Base-by-base conservation (phyloP, 306 rosid species). In the Pyrus communis region DNA sequence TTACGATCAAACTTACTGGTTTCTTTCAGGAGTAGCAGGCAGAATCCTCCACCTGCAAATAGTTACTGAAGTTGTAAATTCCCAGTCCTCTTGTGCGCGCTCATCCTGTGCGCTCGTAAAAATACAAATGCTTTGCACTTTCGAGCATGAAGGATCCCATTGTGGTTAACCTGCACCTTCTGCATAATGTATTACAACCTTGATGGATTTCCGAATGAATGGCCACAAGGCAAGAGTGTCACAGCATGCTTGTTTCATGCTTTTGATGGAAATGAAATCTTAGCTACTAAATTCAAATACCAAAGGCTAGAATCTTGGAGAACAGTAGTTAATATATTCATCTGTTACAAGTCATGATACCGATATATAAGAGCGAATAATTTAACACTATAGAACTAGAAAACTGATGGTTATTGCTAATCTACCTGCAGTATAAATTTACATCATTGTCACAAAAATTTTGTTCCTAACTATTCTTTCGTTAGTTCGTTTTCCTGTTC, bases 391-490 rank as follows among this genome's bases (percentile, higher is more conserved):
- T 21, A 12, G 62, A 46, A 65, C n/a, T 46, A 49, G n/a, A 42
- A 15, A 71, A 67, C n/a, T 43, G 46, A 68, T 23, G 70, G 30
- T 65, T 54, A 75, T 49, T 64, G 45, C 86, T 67, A 75, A 27
- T 70, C 83, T 75, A 75, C 46, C 42, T 42, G 43, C 14, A 69
- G 28, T 65, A 46, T 77, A 9, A 77, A 81, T 57, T 74, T 82
- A 86, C 89, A 81, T 79, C 67, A 63, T 70, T 40, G 71, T 81
- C 28, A 28, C 33, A 76, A 49, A 40, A 63, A 77, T 17, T 76
- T 55, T 18, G 65, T 59, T 82, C 80, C 88, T 82, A 87, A 80
- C 61, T 67, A 85, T 58, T 74, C 18, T 70, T 51, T 49, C 38
- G 69, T 71, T 62, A 71, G 81, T 63, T 69, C 82, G 40, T 49